A percentile compares a stretch with the other conserved stretches of the same genome.
phyloP scores from a whole-genome alignment of 768 basidiomycete species.

The Plicaturopsis crispa region DNA sequence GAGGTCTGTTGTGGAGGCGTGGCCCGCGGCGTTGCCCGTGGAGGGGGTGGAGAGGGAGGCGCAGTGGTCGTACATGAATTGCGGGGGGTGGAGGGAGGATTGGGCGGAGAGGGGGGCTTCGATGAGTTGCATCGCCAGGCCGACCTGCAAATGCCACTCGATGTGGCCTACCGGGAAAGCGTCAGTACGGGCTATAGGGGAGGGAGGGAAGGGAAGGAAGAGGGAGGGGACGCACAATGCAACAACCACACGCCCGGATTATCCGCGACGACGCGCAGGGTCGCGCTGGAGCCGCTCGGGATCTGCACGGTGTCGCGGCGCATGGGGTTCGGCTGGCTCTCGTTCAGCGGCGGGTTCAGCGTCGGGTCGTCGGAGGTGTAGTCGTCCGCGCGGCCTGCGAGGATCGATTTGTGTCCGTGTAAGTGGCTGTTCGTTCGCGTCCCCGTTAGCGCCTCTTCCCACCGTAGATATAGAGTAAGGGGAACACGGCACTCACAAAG shows the following conservation, averaged over 20 bases:
- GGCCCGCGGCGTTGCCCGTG: conserved; percentile 86
- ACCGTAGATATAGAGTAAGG: too few relatives aligned
- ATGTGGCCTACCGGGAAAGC: conserved; percentile 51
- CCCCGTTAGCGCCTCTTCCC: too few relatives aligned
- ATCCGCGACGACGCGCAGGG: conserved; percentile 76
- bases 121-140: conserved; percentile 80
- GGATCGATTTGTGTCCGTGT: conserved; percentile 83
- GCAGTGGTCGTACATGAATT: conserved; percentile 67
- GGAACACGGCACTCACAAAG: conserved; percentile 77
- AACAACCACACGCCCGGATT: conserved; percentile 91
- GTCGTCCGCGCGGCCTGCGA: conserved; percentile 66
- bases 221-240: conserved; percentile 48
- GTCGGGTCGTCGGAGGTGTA: conserved; percentile 66
- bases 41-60: conserved; percentile 43
- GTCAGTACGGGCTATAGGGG: background rate
- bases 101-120: conserved; percentile 74
- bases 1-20: conserved; percentile 62
- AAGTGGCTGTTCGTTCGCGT: too few relatives aligned
- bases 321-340: conserved; percentile 81
- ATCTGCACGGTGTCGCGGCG: conserved; percentile 87
- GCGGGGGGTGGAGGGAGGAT: conserved; percentile 40
- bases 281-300: conserved; percentile 57
- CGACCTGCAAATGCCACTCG: conserved; percentile 80
- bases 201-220: background rate
- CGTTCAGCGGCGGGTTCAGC: conserved; percentile 74